Evolutionary conservation across 306 rosid genomes (phyloP).

Genomic region (Albizia julibrissin): DNA sequence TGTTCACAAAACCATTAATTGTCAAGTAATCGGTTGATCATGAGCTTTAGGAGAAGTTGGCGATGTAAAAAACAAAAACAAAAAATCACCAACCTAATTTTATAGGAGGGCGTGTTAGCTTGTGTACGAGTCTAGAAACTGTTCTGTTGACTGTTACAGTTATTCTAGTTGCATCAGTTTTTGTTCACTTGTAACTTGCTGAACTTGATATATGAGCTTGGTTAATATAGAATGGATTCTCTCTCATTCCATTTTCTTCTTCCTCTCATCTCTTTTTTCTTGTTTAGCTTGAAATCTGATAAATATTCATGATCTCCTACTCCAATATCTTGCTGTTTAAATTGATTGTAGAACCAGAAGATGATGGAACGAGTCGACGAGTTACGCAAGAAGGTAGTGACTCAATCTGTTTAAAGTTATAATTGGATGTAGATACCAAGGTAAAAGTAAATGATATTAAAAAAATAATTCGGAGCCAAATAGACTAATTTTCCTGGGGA

Average conservation of each 20-base stretch:
- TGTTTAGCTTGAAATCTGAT: not conserved
- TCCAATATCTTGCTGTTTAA: not conserved
- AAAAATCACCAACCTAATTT: too few species aligned
- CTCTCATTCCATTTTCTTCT: not conserved
- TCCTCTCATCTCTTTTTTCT: not conserved
- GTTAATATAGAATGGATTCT: not conserved
- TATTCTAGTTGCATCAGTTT: not conserved
- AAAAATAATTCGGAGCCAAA: too few species aligned
- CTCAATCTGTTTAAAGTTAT: too few species aligned
- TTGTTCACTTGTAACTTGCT: not conserved
- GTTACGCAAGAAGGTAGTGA: slow-evolving; percentile 57
- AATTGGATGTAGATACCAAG: not conserved
- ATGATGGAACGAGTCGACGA: slow-evolving; percentile 52
- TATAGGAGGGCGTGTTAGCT: too few species aligned
- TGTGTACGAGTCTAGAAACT: not conserved
- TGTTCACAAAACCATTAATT: not conserved
- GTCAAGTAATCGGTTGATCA: not conserved
- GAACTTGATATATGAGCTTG: not conserved
- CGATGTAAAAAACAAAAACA: too few species aligned
- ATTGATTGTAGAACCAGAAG: slow-evolving; percentile 47
- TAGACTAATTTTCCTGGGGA: too few species aligned
- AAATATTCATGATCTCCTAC: not conserved
- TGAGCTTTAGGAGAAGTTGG: too few species aligned
- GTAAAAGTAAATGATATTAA: not conserved
- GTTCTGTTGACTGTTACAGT: not conserved